phyloP scores from a whole-genome alignment of 345 rosid species.

The Sonneratia caseolaris region DNA sequence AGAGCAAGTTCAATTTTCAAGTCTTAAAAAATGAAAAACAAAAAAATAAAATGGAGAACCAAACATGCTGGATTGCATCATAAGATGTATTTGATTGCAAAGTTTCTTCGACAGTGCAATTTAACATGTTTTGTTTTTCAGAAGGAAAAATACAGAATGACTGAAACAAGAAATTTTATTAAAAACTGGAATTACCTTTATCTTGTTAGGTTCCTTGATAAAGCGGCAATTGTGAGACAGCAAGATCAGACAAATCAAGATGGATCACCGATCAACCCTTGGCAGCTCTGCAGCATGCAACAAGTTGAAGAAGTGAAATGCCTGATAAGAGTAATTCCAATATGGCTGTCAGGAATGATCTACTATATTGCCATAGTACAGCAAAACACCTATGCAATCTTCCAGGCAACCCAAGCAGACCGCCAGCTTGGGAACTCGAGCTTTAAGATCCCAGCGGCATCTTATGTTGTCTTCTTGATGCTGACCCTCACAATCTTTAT shows the following conservation, averaged over 20 bases:
- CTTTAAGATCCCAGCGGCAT: conserved; percentile 35
- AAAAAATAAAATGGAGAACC: neutral
- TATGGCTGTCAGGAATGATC: conserved; percentile 26
- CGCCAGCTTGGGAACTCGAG: conserved; percentile 24
- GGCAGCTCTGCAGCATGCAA: conserved; percentile 46
- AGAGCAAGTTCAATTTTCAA: conserved; percentile 4
- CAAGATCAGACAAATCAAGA: conserved; percentile 28
- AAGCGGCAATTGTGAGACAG: conserved; percentile 30
- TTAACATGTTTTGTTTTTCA: too few relatives aligned
- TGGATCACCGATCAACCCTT: conserved; percentile 36
- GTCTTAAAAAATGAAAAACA: too few relatives aligned
- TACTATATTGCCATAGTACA: conserved; percentile 26
- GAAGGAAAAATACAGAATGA: too few relatives aligned
- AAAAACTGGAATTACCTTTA: neutral
- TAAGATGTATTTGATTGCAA: neutral
- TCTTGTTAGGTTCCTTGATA: conserved; percentile 27
- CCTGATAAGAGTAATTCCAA: conserved; percentile 35
- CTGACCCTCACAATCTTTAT: conserved; percentile 27
- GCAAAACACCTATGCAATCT: conserved; percentile 35
- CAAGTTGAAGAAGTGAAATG: conserved; percentile 52
- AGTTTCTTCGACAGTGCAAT: too few relatives aligned
- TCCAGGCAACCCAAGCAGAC: conserved; percentile 37
- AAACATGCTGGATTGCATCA: neutral
- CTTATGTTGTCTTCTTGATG: conserved; percentile 37
- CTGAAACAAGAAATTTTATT: too few relatives aligned